These are phyloP conservation scores for Botrytis cinerea DNA, from an alignment of 2,329 filamentous ascomycete genomes.

Conservation along the genomic window DNA sequence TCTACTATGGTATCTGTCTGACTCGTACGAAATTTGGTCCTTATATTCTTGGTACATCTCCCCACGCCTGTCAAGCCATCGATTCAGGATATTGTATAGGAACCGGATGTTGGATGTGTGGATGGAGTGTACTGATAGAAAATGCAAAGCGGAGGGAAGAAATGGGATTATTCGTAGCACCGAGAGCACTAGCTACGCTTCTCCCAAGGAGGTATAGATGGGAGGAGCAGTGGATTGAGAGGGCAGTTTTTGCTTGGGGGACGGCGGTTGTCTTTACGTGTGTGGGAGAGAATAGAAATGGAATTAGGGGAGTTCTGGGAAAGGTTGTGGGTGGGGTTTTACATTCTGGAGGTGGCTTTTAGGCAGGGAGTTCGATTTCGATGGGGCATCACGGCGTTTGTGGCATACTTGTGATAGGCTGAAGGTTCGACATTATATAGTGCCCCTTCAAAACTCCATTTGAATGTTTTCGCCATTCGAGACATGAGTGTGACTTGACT, in stretches of 20 bases:
- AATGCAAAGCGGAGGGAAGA: conserved; percentile 65
- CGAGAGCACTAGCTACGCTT: conserved; percentile 72
- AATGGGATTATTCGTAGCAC: conserved; percentile 77
- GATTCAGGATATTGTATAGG: conserved; percentile 69
- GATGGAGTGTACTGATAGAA: conserved; percentile 80
- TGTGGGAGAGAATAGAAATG: conserved; percentile 55
- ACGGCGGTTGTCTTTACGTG: conserved; percentile 71
- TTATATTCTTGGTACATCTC: conserved; percentile 58
- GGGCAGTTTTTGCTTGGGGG: conserved; percentile 64
- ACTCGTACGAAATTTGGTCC: conserved; percentile 74
- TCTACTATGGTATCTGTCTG: conserved; percentile 85
- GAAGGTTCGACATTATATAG: neutral
- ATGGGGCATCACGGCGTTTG: neutral
- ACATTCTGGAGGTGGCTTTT: neutral
- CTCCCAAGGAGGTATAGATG: conserved; percentile 68
- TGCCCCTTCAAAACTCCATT: neutral
- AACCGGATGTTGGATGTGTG: conserved; percentile 72
- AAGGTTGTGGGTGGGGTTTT: conserved; percentile 48
- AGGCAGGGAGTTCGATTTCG: neutral
- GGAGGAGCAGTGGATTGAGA: conserved; percentile 67
- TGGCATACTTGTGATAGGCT: neutral
- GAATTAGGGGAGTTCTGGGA: conserved; percentile 67
- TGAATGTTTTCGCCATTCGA: neutral
- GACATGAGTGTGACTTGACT: neutral
- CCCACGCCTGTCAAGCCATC: conserved; percentile 51